A percentile compares a stretch with the other conserved stretches of the same genome.
These are phyloP conservation scores for Mycocentrospora acerina DNA, from an alignment of 2,329 filamentous ascomycete species.

Conservation along the genomic window DNA sequence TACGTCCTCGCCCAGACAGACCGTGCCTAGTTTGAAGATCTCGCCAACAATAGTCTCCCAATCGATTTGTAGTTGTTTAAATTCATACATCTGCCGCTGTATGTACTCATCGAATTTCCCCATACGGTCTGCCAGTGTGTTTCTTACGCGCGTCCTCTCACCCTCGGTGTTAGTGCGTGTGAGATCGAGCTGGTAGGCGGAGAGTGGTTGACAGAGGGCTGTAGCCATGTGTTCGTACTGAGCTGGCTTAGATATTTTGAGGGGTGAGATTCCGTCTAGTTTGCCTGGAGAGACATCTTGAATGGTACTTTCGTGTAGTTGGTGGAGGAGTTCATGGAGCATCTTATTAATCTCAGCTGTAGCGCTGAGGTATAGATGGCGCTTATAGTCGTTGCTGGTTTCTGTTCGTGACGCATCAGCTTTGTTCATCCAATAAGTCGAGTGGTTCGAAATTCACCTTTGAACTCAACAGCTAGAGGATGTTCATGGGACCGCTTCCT, in stretches of 20 bases:
- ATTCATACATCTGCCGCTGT: conserved; percentile 16
- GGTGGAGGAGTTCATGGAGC: conserved; percentile 14
- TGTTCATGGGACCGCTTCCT: conserved; percentile 16
- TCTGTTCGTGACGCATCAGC: conserved; percentile 22
- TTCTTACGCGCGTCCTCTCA: conserved; percentile 6
- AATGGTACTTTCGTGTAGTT: conserved; percentile 14
- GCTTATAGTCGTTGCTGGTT: conserved; percentile 26
- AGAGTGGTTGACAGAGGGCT: conserved; percentile 23
- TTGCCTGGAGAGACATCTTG: conserved; percentile 12
- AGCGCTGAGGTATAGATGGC: conserved; percentile 20
- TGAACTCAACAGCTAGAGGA: conserved; percentile 30
- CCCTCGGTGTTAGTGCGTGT: conserved; percentile 11
- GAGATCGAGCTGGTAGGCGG: conserved; percentile 13
- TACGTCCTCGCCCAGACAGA: conserved; percentile 21
- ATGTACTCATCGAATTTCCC: conserved; percentile 20
- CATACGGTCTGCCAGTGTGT: conserved; percentile 23
- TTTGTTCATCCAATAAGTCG: background rate
- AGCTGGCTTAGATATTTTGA: conserved; percentile 17
- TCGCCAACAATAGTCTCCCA: conserved; percentile 33
- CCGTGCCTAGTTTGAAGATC: conserved; percentile 31
- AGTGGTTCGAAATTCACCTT: conserved; percentile 15
- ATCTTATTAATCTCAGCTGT: conserved; percentile 21
- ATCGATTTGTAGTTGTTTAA: conserved; percentile 21
- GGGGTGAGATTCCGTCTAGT: conserved; percentile 6
- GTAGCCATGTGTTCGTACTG: conserved; percentile 19